Evolutionary conservation across 257 asterid genomes (phyloP).

Genomic region (Lycium barbarum): DNA sequence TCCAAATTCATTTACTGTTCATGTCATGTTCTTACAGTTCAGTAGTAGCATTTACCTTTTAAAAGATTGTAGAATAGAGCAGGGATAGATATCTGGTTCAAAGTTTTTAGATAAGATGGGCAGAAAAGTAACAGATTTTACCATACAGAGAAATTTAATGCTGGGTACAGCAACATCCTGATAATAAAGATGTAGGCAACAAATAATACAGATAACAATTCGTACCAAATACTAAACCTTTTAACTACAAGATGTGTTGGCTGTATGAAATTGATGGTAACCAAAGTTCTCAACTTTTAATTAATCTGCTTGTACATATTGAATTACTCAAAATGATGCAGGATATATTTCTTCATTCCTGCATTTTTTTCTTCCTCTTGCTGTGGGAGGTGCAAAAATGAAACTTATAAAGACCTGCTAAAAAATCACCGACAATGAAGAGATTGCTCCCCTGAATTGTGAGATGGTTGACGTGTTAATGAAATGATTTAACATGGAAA

Average conservation of each 20-base stretch:
- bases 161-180: conserved; percentile 14
- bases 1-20: not conserved
- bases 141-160: conserved; percentile 16
- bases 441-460: conserved; percentile 16
- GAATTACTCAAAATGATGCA: conserved; percentile 31
- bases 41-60: not conserved
- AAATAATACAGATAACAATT: conserved; percentile 14
- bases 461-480: conserved; percentile 41
- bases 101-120: not conserved
- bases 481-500: conserved; percentile 86
- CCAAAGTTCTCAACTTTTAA: conserved; percentile 13
- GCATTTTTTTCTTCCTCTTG: conserved; percentile 9
- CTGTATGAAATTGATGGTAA: not conserved
- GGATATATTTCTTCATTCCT: conserved; percentile 16
- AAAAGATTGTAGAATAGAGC: not conserved
- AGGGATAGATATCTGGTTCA: not conserved
- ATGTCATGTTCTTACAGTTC: not conserved
- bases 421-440: conserved; percentile 7
- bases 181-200: not conserved
- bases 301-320: conserved; percentile 25
- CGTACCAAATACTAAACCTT: not conserved
- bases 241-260: conserved; percentile 13
- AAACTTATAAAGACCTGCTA: not conserved
- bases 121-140: not conserved
- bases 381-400: conserved; percentile 10